A percentile compares a stretch with the other conserved stretches of the same genome.
phyloP scores from a whole-genome alignment of 306 rosid genomes.

The Cicer pinnatifidum region DNA sequence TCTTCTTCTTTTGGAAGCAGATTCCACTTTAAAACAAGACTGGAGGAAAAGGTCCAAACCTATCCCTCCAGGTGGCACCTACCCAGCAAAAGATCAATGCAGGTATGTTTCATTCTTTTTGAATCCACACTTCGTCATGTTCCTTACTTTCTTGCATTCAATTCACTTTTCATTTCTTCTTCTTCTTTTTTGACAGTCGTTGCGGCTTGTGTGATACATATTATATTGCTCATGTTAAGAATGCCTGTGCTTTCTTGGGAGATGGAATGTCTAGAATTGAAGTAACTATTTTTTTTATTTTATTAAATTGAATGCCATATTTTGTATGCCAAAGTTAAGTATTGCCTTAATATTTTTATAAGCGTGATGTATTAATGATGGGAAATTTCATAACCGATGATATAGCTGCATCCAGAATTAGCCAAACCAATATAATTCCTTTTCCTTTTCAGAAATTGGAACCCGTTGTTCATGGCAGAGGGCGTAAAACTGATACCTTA shows the following conservation, averaged over 20 bases:
- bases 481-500: constrained; percentile 68
- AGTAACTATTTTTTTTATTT: constrained; percentile 48
- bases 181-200: constrained; percentile 54
- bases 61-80: constrained; percentile 87
- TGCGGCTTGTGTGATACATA: constrained; percentile 98
- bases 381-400: constrained; percentile 10
- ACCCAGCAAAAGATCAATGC: constrained; percentile 97
- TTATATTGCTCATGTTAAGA: constrained; percentile 94
- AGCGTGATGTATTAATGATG: constrained; percentile 4
- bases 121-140: background rate
- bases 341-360: constrained; percentile 5
- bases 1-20: constrained; percentile 40
- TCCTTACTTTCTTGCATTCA: background rate
- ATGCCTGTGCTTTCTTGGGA: constrained; percentile 97
- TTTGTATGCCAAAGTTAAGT: background rate
- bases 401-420: constrained; percentile 5
- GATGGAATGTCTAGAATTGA: constrained; percentile 97
- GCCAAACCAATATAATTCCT: constrained; percentile 33
- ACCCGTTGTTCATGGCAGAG: constrained; percentile 92
- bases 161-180: background rate
- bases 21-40: constrained; percentile 67
- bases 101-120: constrained; percentile 54
- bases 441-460: constrained; percentile 71
- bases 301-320: constrained; percentile 36
- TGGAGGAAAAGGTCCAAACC: constrained; percentile 91